Percentiles rank a stretch among this genome's conserved stretches.
Conservation (phyloP, 371 early-diverging fungal species). For the Apophysomyces ossiformis region DNA sequence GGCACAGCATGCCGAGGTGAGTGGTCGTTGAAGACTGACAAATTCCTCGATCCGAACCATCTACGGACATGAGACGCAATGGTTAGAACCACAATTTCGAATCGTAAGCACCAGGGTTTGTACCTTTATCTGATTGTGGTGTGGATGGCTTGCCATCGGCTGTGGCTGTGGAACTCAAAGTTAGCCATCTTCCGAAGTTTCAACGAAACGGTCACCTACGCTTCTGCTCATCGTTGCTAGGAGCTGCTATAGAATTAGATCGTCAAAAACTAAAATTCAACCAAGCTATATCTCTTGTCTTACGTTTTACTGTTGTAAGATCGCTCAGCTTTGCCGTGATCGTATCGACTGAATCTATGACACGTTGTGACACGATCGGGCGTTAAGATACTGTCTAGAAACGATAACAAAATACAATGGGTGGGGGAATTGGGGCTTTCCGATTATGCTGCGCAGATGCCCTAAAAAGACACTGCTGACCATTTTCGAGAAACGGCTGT, state of each 20-base stretch:
- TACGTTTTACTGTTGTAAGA: constrained; percentile 34
- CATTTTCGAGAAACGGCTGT: not conserved
- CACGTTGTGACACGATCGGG: constrained; percentile 7
- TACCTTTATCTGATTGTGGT: not conserved
- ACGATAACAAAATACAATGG: not conserved
- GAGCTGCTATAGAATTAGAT: not conserved
- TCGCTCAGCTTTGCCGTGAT: constrained; percentile 37
- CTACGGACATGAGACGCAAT: too few relatives aligned
- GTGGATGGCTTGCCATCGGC: too few relatives aligned
- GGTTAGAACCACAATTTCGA: not conserved
- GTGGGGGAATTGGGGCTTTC: too few relatives aligned
- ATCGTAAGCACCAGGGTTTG: too few relatives aligned
- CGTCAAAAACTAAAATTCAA: not conserved
- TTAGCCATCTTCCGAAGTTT: too few relatives aligned
- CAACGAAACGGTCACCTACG: not conserved
- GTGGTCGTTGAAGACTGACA: not conserved
- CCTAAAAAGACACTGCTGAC: too few relatives aligned
- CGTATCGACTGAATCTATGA: constrained; percentile 28
- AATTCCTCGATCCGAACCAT: not conserved
- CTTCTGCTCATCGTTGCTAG: not conserved
- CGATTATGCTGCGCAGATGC: too few relatives aligned
- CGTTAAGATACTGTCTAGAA: constrained; percentile 8
- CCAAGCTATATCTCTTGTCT: constrained; percentile 6
- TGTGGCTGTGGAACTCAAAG: too few relatives aligned
- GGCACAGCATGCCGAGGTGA: not conserved